These are phyloP conservation scores for Tylopilus intermedius DNA, from an alignment of 768 basidiomycete genomes.

Conservation along the genomic window DNA sequence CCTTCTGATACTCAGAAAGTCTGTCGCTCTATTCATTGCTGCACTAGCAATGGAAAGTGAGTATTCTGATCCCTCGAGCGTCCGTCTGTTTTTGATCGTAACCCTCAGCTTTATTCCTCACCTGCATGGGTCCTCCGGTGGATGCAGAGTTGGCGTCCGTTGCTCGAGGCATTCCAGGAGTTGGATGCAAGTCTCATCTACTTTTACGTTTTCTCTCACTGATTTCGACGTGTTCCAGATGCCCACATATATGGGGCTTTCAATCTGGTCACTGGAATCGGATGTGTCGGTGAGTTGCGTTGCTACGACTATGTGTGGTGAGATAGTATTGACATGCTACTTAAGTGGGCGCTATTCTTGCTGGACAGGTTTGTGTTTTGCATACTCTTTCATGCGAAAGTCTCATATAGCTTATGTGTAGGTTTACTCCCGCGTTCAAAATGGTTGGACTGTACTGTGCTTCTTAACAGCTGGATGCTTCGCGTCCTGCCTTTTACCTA, in stretches of 20 bases:
- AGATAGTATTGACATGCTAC: constrained; percentile 2
- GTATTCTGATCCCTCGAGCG: constrained; percentile 8
- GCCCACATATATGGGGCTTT: constrained; percentile 73
- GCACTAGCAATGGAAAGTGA: constrained; percentile 51
- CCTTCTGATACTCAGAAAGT: constrained; percentile 51
- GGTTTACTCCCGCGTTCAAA: constrained; percentile 53
- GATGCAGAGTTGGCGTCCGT: constrained; percentile 65
- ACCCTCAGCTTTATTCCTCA: constrained; percentile 53
- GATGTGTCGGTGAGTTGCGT: constrained; percentile 47
- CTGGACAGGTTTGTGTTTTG: constrained; percentile 49
- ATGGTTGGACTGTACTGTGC: constrained; percentile 61
- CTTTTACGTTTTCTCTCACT: background rate
- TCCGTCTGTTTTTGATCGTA: background rate
- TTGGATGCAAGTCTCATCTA: constrained; percentile 54
- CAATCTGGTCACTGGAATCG: constrained; percentile 65
- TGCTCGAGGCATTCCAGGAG: constrained; percentile 49
- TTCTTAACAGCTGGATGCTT: constrained; percentile 44
- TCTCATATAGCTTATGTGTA: constrained; percentile 23
- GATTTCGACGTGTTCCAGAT: constrained; percentile 37
- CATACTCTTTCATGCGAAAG: background rate
- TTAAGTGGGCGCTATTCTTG: constrained; percentile 63
- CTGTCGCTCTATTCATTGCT: constrained; percentile 35
- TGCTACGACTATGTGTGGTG: background rate
- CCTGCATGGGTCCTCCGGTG: constrained; percentile 55
- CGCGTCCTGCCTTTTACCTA: constrained; percentile 34